Evolutionary conservation across 169 alveolate genomes (phyloP).

Genomic region (Theileria equi): DNA sequence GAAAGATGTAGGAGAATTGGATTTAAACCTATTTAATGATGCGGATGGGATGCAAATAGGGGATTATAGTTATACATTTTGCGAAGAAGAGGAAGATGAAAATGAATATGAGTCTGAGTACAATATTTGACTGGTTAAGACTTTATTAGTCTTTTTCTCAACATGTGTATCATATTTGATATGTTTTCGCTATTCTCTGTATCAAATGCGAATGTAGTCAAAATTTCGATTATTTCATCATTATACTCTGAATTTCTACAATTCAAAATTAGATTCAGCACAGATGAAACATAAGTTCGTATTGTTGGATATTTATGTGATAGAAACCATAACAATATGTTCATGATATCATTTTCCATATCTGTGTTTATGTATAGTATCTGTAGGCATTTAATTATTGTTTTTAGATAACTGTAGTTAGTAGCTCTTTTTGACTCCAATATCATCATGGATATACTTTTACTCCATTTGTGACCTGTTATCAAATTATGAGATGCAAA

Average conservation of each 20-base stretch:
- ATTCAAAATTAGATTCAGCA: conserved; percentile 9
- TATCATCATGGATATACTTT: conserved; percentile 16
- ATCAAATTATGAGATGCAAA: conserved; percentile 24
- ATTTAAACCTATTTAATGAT: conserved; percentile 23
- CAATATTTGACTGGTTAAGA: neutral
- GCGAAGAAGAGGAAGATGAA: conserved; percentile 49
- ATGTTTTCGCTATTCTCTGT: neutral
- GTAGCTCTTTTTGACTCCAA: conserved; percentile 21
- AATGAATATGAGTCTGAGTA: conserved; percentile 3
- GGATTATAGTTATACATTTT: conserved; percentile 61
- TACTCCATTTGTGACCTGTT: neutral
- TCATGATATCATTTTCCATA: neutral
- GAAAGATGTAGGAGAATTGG: conserved; percentile 26
- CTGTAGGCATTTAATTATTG: conserved; percentile 42
- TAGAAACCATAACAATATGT: conserved; percentile 28
- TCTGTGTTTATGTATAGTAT: neutral
- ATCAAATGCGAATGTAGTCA: conserved; percentile 9
- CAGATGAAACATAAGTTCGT: conserved; percentile 25
- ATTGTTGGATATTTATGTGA: conserved; percentile 54
- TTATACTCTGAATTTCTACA: neutral
- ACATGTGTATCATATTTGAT: neutral
- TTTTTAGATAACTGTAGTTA: conserved; percentile 55
- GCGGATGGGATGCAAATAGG: conserved; percentile 27
- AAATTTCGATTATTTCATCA: conserved; percentile 10
- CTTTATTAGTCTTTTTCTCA: conserved; percentile 1